Evolutionary conservation across 768 basidiomycete species (phyloP), one percentile per base, ranked within the genome.

Genomic region (Lepiota brunneoincarnata): DNA sequence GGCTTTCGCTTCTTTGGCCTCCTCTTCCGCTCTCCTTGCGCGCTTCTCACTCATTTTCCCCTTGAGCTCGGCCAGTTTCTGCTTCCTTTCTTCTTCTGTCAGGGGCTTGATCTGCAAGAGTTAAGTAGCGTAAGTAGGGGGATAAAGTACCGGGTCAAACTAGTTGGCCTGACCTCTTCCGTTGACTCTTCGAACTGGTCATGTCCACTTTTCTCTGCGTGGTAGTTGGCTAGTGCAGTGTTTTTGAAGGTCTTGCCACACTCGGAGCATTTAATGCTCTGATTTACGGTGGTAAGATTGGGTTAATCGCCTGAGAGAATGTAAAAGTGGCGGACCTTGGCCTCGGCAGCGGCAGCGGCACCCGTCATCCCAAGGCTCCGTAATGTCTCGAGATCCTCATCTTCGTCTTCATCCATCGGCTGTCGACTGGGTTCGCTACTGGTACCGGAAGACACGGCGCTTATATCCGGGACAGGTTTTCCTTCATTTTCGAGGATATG

Each of bases 101-200:
- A 99, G 69, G 0, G 96, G 94, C 66, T 93, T 93, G 69, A 98
- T 84, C 92, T 93, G 53, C 50, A 21, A 31, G 21, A 26, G 5
- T 11, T 12, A 18, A 37, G 37, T 14, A 26, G n/a, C 4, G 11
- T 31, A 2, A 31, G 31, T 31, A 4, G 48, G 31, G 39, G 17
- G 15, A 28, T 48, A 44, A 71, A 18, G 26, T 7, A 20, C 18
- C 7, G 26, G 11, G 31, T 31, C 31, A 31, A n/a, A 10, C 7
- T 2, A 31, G 31, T 10, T 1, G 18, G 6, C 45, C 37, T 35
- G 14, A 91, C 93, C 79, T 98, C 96, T 63, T 98, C 94, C 0
- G 85, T 91, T 1, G 90, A 93, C 64, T 98, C 96, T 66, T 97
- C 95, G 58, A 98, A 98, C 60, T 94, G 86, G 68, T 93, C 87